Evolutionary conservation across 2,329 filamentous ascomycete species (phyloP), one percentile per base, ranked within the genome.

Genomic region (Lomentospora prolificans): DNA sequence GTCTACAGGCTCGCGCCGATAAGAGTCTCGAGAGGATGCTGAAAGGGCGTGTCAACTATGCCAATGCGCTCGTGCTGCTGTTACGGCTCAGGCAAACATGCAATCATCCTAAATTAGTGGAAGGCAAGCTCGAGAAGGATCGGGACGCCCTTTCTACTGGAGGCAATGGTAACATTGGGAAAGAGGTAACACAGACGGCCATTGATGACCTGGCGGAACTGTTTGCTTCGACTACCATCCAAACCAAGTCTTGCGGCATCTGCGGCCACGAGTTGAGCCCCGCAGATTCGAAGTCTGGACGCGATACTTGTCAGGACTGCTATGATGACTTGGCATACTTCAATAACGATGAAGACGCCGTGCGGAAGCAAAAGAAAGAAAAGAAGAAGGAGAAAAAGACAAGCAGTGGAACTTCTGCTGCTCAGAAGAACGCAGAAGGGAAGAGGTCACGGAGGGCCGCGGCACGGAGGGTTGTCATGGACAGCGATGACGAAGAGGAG

Each of bases 1-100:
- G 87, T 8, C 75, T 99, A 1, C 89, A 95, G 64, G 79, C 85
- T 58, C 85, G 94, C 33, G 91, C 94, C 9, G 89, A 97, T 67
- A 84, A 85, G 65, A 90, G 89, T 63, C 80, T 99, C 53, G 84
- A 95, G 64, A 82, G 85, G 67, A 95, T 97, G 87, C 91, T 96
- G 84, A 82, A 81, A 53, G 85, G 82, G 5, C 83, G 89, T 65
- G 75, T 91, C 55, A 95, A 90, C 72, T 97, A 97, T 66, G 92
- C 95, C 57, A 95, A 90, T 63, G 94, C 94, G 17, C 82, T 99
- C 65, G 91, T 96, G 10, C 75, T 99, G 58, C 80, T 99, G n/a
- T 75, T 99, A 56, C 85, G 94, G 39, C 76, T 99, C 58, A 81
- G 94, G 58, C 94, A 99, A 69, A 89, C 90, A 19, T 99, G 94